Evolutionary conservation across 139 green algal genomes (phyloP).

Genomic region (Diplosphaera chodatii): DNA sequence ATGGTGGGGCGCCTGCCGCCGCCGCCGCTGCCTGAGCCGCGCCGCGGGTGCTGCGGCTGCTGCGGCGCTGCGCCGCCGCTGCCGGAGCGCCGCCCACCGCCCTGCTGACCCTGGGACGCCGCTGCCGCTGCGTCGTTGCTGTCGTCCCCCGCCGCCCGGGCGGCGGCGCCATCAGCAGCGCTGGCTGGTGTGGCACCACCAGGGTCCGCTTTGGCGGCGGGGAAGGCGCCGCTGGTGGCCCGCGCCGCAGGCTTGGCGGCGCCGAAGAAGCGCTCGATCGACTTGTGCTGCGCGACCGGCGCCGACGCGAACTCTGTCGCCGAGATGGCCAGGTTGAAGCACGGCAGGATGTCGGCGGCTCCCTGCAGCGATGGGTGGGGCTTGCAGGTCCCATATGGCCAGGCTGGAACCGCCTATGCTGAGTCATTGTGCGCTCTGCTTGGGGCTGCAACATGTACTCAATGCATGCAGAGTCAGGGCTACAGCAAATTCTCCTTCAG

Average conservation of each 20-base stretch:
- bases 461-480: too few species aligned
- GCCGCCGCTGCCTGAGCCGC: too few species aligned
- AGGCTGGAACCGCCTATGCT: too few species aligned
- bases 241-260: neutral
- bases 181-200: too few species aligned
- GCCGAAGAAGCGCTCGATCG: constrained; percentile 24
- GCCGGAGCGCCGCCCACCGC: too few species aligned
- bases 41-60: neutral
- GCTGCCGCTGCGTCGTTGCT: neutral
- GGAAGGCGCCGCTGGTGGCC: too few species aligned
- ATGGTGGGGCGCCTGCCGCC: neutral
- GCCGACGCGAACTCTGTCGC: constrained; percentile 44
- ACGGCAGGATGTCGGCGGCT: constrained; percentile 46
- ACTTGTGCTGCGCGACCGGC: neutral
- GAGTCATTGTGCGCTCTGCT: neutral
- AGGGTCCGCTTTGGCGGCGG: too few species aligned
- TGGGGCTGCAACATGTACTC: neutral
- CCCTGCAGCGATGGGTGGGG: constrained; percentile 2
- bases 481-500: too few species aligned
- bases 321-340: constrained; percentile 51
- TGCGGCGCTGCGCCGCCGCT: too few species aligned
- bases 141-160: too few species aligned
- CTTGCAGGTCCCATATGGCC: neutral
- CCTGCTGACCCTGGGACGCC: too few species aligned
- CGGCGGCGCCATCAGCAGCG: too few species aligned